A percentile compares a stretch with the other conserved stretches of the same genome.
These are phyloP conservation scores for Chlamydomonas sphaeroides DNA, from an alignment of 139 green algal genomes.

Conservation along the genomic window DNA sequence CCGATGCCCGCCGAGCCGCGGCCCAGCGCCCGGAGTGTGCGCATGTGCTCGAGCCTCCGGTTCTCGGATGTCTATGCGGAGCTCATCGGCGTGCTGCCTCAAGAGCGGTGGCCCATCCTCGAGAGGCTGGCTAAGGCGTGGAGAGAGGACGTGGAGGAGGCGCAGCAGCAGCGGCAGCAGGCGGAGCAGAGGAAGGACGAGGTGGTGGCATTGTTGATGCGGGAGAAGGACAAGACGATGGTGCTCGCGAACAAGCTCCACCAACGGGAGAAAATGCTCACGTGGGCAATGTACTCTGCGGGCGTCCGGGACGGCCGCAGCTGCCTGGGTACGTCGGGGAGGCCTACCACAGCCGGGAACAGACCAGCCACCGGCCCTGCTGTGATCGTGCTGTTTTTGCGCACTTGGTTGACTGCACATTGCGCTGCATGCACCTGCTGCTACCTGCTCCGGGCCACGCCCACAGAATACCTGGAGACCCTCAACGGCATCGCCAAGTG, in stretches of 20 bases:
- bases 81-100: conserved; percentile 5
- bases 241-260: not conserved
- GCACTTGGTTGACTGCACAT: not conserved
- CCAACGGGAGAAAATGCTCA: not conserved
- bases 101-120: not conserved
- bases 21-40: not conserved
- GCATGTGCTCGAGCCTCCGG: not conserved
- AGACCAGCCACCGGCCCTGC: conserved; percentile 3
- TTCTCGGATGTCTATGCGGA: not conserved
- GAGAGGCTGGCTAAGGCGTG: not conserved
- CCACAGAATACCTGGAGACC: not conserved
- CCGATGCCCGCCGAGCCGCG: not conserved
- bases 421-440: conserved; percentile 1
- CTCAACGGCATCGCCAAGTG: not conserved
- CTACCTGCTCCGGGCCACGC: conserved; percentile 7
- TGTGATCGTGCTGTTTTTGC: conserved; percentile 3
- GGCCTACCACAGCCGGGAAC: conserved; percentile 2
- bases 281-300: not conserved
- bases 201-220: no score
- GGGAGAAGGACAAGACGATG: not conserved
- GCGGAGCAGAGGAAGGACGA: not conserved
- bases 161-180: not conserved
- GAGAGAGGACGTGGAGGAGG: not conserved
- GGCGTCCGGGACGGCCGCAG: not conserved
- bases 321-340: conserved; percentile 2